Conservation (phyloP, 2,329 filamentous ascomycete genomes). For the Cladobotryum protrusum region DNA sequence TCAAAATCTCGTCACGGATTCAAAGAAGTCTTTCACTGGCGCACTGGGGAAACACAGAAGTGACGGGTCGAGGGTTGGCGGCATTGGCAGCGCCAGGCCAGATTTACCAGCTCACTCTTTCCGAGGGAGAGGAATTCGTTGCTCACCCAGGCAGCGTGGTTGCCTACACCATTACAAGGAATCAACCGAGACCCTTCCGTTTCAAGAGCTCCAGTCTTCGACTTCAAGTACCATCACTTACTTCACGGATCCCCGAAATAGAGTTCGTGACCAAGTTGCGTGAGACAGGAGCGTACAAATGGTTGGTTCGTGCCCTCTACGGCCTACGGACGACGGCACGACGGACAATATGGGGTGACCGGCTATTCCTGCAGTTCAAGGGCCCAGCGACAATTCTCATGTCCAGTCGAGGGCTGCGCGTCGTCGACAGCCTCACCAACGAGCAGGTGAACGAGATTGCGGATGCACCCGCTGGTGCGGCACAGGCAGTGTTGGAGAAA, state of each 20-base stretch:
- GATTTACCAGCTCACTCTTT: conserved; percentile 77
- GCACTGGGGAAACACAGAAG: conserved; percentile 84
- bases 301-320: conserved; percentile 58
- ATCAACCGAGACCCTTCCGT: conserved; percentile 75
- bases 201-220: conserved; percentile 71
- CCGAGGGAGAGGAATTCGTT: conserved; percentile 80
- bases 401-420: conserved; percentile 74
- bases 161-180: conserved; percentile 73
- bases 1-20: conserved; percentile 68
- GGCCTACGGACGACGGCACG: conserved; percentile 68
- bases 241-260: conserved; percentile 60
- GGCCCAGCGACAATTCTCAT: conserved; percentile 82
- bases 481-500: conserved; percentile 52
- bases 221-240: conserved; percentile 68
- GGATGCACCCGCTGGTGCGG: conserved; percentile 66
- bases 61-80: conserved; percentile 82
- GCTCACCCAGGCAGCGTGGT: conserved; percentile 88
- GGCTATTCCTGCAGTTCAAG: conserved; percentile 83
- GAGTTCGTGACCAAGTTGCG: conserved; percentile 70
- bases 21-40: conserved; percentile 70
- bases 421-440: conserved; percentile 70
- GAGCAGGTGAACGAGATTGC: conserved; percentile 88
- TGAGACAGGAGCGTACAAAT: conserved; percentile 66
- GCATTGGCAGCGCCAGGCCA: conserved; percentile 83
- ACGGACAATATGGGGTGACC: conserved; percentile 86